Conservation (phyloP, 1,139 yeast species). For the Suhomyces kunorum region DNA sequence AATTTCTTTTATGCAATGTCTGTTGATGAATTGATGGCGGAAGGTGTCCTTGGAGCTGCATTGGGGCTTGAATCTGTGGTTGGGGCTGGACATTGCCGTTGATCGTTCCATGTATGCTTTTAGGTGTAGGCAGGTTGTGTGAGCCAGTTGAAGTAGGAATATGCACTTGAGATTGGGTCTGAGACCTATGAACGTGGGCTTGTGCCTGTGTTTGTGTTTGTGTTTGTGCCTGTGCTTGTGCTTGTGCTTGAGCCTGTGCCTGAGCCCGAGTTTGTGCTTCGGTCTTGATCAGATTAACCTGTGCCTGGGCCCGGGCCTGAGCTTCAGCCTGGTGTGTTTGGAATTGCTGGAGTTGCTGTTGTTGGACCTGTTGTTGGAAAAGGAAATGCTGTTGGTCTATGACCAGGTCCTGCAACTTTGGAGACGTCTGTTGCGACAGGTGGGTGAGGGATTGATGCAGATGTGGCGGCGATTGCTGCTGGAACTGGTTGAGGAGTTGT, state of each 20-base stretch:
- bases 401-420: conserved; percentile 12
- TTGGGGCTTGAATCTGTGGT: conserved; percentile 4
- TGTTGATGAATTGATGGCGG: neutral
- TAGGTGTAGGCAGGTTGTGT: too few relatives aligned
- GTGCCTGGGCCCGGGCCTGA: conserved; percentile 8
- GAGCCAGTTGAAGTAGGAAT: too few relatives aligned
- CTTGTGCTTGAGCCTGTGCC: conserved; percentile 7
- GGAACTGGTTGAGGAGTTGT: conserved; percentile 15
- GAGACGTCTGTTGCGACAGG: conserved; percentile 14
- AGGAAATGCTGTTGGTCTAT: conserved; percentile 16
- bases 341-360: conserved; percentile 16
- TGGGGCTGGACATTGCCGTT: conserved; percentile 1
- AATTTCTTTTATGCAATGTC: too few relatives aligned
- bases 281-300: conserved; percentile 7
- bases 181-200: conserved; percentile 1
- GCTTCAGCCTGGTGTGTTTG: conserved; percentile 13
- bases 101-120: neutral
- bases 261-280: conserved; percentile 9
- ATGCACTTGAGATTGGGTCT: neutral
- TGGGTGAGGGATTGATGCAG: conserved; percentile 9
- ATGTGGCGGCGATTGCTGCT: conserved; percentile 10
- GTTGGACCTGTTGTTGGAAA: conserved; percentile 8
- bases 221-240: neutral
- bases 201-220: neutral
- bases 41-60: neutral